Percentiles rank a stretch among this genome's conserved stretches.
phyloP scores from a whole-genome alignment of 2,329 filamentous ascomycete species.

The Penicillium nordicum region DNA sequence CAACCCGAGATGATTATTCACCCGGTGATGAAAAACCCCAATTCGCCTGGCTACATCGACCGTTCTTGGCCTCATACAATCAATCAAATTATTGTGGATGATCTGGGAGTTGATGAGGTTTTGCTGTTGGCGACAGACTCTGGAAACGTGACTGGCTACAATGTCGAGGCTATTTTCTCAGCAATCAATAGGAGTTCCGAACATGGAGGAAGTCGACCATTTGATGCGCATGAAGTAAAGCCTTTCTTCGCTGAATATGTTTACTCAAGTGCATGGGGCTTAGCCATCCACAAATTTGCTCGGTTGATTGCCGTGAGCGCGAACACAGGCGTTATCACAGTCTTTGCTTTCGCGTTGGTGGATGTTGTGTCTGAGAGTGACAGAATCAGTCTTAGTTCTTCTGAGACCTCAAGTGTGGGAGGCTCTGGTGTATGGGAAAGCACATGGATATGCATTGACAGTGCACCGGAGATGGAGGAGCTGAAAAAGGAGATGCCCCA shows the following conservation, averaged over 20 bases:
- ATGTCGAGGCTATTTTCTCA: slow-evolving; percentile 53
- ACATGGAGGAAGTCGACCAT: slow-evolving; percentile 21
- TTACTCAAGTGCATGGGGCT: slow-evolving; percentile 77
- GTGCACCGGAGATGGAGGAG: slow-evolving; percentile 22
- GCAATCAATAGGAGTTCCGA: slow-evolving; percentile 40
- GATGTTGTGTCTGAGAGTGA: slow-evolving; percentile 27
- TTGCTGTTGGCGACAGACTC: slow-evolving; percentile 68
- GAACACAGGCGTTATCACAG: slow-evolving; percentile 61
- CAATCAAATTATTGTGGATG: slow-evolving; percentile 67
- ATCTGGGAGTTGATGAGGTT: slow-evolving; percentile 67
- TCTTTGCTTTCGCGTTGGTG: slow-evolving; percentile 58
- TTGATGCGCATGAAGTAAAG: slow-evolving; percentile 35
- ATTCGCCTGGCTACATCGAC: slow-evolving; percentile 55
- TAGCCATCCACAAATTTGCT: slow-evolving; percentile 76
- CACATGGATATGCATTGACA: slow-evolving; percentile 35
- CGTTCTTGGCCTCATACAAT: slow-evolving; percentile 55
- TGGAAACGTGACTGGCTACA: slow-evolving; percentile 70
- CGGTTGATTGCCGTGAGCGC: slow-evolving; percentile 81
- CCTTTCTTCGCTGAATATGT: slow-evolving; percentile 75
- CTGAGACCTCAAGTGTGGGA: neutral
- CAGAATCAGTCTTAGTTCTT: slow-evolving; percentile 16
- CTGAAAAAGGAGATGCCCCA: slow-evolving; percentile 30
- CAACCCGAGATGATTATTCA: slow-evolving; percentile 43
- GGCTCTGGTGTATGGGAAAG: slow-evolving; percentile 15
- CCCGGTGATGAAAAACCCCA: slow-evolving; percentile 39